A percentile compares a stretch with the other conserved stretches of the same genome.
phyloP scores from a whole-genome alignment of 306 rosid genomes.

The cucumber (Cucumis sativus) region DNA sequence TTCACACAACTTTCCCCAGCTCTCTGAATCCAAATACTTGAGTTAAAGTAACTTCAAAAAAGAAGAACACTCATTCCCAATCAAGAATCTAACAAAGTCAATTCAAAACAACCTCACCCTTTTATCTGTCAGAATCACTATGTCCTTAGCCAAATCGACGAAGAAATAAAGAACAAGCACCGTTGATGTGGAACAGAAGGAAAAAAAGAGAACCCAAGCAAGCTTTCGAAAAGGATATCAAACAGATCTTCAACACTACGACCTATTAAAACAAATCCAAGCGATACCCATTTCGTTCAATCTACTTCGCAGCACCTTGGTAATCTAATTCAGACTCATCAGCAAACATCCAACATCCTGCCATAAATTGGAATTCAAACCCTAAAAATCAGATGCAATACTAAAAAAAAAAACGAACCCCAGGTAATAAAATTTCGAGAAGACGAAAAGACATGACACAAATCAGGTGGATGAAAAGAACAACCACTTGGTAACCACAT shows the following conservation, averaged over 20 bases:
- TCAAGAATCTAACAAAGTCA: constrained; percentile 42
- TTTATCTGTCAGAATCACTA: constrained; percentile 47
- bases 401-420: neutral
- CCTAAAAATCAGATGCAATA: constrained; percentile 24
- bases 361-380: constrained; percentile 32
- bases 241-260: constrained; percentile 10
- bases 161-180: neutral
- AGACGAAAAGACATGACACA: neutral
- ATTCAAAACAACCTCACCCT: constrained; percentile 33
- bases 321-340: constrained; percentile 20
- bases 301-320: constrained; percentile 15
- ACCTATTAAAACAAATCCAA: constrained; percentile 6
- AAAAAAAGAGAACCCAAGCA: constrained; percentile 5
- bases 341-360: constrained; percentile 40
- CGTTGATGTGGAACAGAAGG: constrained; percentile 15
- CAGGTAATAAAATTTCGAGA: neutral
- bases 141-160: constrained; percentile 44
- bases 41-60: constrained; percentile 33
- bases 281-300: neutral
- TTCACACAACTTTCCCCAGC: neutral
- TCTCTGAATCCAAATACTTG: constrained; percentile 41
- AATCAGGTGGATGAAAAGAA: constrained; percentile 1
- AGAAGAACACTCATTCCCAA: constrained; percentile 22
- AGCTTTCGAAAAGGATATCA: neutral
- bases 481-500: neutral